phyloP scores from a whole-genome alignment of 495 filamentous ascomycete species.

The Parathielavia appendiculata region DNA sequence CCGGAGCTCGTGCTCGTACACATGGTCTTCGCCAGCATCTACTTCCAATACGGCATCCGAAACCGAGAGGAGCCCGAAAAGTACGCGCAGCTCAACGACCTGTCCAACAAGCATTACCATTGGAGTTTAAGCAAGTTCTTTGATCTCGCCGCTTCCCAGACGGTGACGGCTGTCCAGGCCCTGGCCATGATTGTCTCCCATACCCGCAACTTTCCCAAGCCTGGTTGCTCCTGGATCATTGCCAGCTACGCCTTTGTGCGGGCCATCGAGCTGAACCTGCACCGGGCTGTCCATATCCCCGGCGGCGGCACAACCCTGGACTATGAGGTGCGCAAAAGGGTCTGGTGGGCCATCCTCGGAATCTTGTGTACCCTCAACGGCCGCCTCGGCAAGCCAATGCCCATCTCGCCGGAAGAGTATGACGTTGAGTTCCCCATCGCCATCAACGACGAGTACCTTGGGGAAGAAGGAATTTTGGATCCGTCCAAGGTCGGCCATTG shows the following conservation, averaged over 20 bases:
- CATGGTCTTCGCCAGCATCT: slow-evolving; percentile 72
- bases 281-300: slow-evolving; percentile 59
- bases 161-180: slow-evolving; percentile 63
- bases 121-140: slow-evolving; percentile 63
- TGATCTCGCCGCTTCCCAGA: slow-evolving; percentile 54
- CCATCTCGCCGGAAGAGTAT: slow-evolving; percentile 62
- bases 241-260: slow-evolving; percentile 55
- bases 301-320: slow-evolving; percentile 54
- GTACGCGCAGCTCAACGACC: slow-evolving; percentile 48
- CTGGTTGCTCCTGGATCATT: slow-evolving; percentile 63
- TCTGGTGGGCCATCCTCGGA: slow-evolving; percentile 65
- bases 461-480: slow-evolving; percentile 47
- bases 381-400: slow-evolving; percentile 71
- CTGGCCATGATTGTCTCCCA: slow-evolving; percentile 63
- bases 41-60: slow-evolving; percentile 63
- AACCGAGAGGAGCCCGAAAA: slow-evolving; percentile 53
- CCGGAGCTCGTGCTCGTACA: slow-evolving; percentile 68
- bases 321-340: slow-evolving; percentile 68
- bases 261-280: slow-evolving; percentile 67
- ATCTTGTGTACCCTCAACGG: slow-evolving; percentile 62
- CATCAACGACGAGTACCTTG: slow-evolving; percentile 60
- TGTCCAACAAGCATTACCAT: slow-evolving; percentile 70
- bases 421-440: slow-evolving; percentile 69
- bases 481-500: slow-evolving; percentile 51
- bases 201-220: slow-evolving; percentile 72